Evolutionary conservation across 495 filamentous ascomycete species (phyloP), one percentile per base, ranked within the genome.

Genomic region (Penicillium psychrofluorescens): DNA sequence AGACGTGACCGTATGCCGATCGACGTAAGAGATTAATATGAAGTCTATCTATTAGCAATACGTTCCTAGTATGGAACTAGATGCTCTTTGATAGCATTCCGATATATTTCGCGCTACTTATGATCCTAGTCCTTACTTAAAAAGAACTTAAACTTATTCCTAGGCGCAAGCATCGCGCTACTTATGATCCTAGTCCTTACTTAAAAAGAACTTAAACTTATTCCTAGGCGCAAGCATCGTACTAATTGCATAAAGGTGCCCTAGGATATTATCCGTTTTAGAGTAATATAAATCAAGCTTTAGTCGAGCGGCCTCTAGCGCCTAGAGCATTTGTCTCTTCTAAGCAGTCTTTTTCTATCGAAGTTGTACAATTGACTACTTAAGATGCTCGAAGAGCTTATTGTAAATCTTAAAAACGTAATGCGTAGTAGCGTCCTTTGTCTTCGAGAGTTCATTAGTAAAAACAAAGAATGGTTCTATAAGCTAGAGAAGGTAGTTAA

Each of bases 401-500:
- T 43, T 43, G 29, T 43, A 43, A 35, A 43, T n/a, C 32, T 43
- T 43, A 28, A 43, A 43, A 10, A 43, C 13, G 29, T 27, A 33
- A 28, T 43, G 29, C 28, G 29, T 14, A 6, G 14, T 43, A 28
- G 36, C 7, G 4, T 43, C 32, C 10, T 28, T 11, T 11, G 28
- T 43, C 16, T 43, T 43, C 13, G 12, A 43, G 7, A 43, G 41
- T 7, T 43, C 0, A n/a, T 10, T 36, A 29, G 35, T 43, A 43
- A 29, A 43, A n/a, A 36, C 11, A 43, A 35, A 43, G 33, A 43
- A 43, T 29, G 12, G 16, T 16, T 29, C 3, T 36, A 16, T 43
- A 22, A 43, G 36, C 11, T 35, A 43, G 2, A 43, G n/a, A 43
- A 33, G 31, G 6, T 33, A 33, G n/a, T 33, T 5, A n/a, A 33